Percentiles rank a stretch among this genome's conserved stretches.
These are phyloP conservation scores for Euphorbia schlechtendalii DNA, from an alignment of 441 rosid genomes.

Conservation along the genomic window DNA sequence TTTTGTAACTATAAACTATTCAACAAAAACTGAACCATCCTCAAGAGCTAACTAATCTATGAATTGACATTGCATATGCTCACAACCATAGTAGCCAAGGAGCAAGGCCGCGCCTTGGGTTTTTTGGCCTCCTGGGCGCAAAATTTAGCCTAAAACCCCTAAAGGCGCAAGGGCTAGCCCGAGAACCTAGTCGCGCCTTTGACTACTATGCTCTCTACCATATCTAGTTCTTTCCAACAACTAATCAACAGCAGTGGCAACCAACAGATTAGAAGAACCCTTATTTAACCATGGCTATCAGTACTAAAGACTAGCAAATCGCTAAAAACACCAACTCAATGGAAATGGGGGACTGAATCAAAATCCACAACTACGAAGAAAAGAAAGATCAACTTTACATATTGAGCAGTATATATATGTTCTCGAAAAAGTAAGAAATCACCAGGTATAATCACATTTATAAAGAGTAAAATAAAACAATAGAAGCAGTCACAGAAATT, in stretches of 20 bases:
- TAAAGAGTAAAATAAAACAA: background rate
- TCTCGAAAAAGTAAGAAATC: background rate
- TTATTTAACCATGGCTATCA: background rate
- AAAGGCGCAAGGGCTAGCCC: no score
- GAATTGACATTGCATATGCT: background rate
- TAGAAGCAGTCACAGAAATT: conserved; percentile 4
- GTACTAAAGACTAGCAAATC: background rate
- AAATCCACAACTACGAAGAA: background rate
- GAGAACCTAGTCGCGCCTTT: no score
- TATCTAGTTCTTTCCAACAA: no score
- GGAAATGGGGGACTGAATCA: background rate
- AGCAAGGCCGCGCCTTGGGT: no score
- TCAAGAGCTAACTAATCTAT: background rate
- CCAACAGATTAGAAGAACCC: background rate
- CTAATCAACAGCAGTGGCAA: background rate
- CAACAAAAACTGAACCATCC: background rate
- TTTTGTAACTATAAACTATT: background rate
- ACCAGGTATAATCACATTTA: background rate
- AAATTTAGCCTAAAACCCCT: no score
- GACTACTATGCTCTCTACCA: no score
- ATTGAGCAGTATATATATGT: background rate
- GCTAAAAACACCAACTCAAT: background rate
- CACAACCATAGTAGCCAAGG: no score
- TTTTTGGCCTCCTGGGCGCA: no score
- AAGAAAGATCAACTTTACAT: background rate